These are phyloP conservation scores for Acorus calamus DNA, from an alignment of 106 monocot species.

Conservation along the genomic window DNA sequence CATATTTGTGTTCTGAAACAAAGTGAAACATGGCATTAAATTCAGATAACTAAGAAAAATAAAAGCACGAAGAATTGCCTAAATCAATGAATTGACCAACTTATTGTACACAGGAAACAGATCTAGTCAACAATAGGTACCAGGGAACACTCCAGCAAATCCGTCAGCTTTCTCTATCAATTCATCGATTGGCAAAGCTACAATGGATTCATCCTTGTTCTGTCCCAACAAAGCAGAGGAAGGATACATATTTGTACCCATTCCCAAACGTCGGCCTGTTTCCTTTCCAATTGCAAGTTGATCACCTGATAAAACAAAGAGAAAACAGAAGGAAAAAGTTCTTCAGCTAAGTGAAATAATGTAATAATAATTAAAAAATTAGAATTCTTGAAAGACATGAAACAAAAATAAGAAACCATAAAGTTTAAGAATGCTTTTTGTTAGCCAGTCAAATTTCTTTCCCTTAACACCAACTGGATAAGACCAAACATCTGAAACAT, in stretches of 20 bases:
- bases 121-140: slow-evolving; percentile 6
- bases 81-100: neutral
- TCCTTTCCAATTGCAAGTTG: slow-evolving; percentile 92
- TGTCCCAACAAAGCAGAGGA: slow-evolving; percentile 82
- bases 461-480: no score
- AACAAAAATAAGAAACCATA: no score
- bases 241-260: slow-evolving; percentile 98
- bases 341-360: no score
- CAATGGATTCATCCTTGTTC: slow-evolving; percentile 71
- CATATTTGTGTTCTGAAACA: slow-evolving; percentile 78
- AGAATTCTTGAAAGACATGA: no score
- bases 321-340: neutral
- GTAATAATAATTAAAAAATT: no score
- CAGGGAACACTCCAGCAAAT: slow-evolving; percentile 96
- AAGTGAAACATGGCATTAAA: neutral
- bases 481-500: no score
- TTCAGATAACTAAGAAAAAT: neutral
- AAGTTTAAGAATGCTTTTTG: no score
- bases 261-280: slow-evolving; percentile 84
- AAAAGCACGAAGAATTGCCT: neutral
- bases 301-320: slow-evolving; percentile 45
- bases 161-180: slow-evolving; percentile 96
- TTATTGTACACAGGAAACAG: neutral
- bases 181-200: slow-evolving; percentile 81
- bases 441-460: no score